phyloP scores from a whole-genome alignment of 768 basidiomycete species.

The Suillus clintonianus region DNA sequence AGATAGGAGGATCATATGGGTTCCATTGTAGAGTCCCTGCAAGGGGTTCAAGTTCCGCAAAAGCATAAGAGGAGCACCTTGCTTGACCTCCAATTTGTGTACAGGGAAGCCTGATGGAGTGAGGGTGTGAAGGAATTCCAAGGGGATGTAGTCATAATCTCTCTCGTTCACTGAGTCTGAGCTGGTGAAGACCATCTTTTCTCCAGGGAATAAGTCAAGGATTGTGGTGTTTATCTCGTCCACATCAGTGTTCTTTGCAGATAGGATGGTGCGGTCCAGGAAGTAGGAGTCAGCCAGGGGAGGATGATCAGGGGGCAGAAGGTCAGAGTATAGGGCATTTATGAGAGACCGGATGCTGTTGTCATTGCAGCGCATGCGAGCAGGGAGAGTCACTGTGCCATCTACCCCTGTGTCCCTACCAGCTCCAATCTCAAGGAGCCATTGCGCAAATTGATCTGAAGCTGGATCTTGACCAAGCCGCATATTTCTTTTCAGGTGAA shows the following conservation, averaged over 20 bases:
- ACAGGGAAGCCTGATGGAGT: constrained; percentile 41
- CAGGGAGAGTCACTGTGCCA: constrained; percentile 23
- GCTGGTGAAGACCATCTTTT: constrained; percentile 23
- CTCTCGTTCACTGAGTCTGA: constrained; percentile 29
- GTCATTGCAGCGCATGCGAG: constrained; percentile 20
- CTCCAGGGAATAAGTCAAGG: constrained; percentile 23
- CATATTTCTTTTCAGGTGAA: constrained; percentile 45
- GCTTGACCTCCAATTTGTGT: constrained; percentile 33
- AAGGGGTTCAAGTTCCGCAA: constrained; percentile 43
- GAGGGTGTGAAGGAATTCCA: constrained; percentile 43
- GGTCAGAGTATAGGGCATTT: constrained; percentile 25
- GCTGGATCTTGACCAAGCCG: constrained; percentile 30
- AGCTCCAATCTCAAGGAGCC: constrained; percentile 40
- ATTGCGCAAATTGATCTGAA: constrained; percentile 35
- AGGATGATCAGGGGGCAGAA: constrained; percentile 11
- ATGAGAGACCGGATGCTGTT: constrained; percentile 23
- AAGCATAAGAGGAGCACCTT: constrained; percentile 42
- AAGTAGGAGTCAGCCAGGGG: constrained; percentile 27
- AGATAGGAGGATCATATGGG: constrained; percentile 17
- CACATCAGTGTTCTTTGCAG: constrained; percentile 31
- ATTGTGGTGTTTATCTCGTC: constrained; percentile 33
- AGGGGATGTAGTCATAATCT: constrained; percentile 26
- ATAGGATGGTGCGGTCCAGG: constrained; percentile 31
- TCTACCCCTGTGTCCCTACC: constrained; percentile 23
- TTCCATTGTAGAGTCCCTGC: constrained; percentile 42